Conservation (phyloP, 257 asterid genomes). For the Nyctanthes arbortristis region DNA sequence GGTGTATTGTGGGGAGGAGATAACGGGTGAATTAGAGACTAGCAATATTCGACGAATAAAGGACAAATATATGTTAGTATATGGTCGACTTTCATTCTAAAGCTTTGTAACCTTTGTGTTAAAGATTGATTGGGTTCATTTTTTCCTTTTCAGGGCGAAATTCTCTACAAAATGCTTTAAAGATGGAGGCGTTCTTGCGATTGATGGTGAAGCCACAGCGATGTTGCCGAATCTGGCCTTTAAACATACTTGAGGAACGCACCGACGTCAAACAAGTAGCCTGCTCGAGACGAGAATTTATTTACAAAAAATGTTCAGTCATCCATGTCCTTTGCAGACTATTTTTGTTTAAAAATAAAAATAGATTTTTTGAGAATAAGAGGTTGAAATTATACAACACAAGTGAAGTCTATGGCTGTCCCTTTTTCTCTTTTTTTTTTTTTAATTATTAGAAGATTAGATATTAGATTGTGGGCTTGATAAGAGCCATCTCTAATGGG, state of each 20-base stretch:
- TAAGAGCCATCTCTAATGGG: too few relatives aligned
- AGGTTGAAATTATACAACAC: too few relatives aligned
- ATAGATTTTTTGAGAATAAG: too few relatives aligned
- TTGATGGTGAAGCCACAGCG: constrained; percentile 69
- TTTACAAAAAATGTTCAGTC: too few relatives aligned
- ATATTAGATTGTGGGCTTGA: too few relatives aligned
- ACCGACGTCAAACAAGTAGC: neutral
- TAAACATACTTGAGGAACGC: constrained; percentile 16
- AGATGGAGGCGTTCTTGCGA: constrained; percentile 39
- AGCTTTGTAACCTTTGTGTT: neutral
- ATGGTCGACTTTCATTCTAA: neutral
- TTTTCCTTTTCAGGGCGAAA: constrained; percentile 46
- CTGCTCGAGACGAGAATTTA: neutral
- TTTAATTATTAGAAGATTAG: too few relatives aligned
- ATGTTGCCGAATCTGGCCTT: constrained; percentile 49
- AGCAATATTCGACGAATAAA: constrained; percentile 45
- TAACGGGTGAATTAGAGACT: constrained; percentile 61
- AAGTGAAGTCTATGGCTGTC: too few relatives aligned
- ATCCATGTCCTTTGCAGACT: neutral
- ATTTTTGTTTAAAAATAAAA: too few relatives aligned
- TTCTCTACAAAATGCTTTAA: constrained; percentile 62
- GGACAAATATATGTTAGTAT: constrained; percentile 51
- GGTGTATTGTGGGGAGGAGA: constrained; percentile 64
- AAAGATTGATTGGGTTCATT: neutral
- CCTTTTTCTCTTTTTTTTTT: too few relatives aligned